A percentile compares a stretch with the other conserved stretches of the same genome.
Evolutionary conservation across 108 stramenopile genomes (phyloP).

Genomic region (Skeletonema menzelii): DNA sequence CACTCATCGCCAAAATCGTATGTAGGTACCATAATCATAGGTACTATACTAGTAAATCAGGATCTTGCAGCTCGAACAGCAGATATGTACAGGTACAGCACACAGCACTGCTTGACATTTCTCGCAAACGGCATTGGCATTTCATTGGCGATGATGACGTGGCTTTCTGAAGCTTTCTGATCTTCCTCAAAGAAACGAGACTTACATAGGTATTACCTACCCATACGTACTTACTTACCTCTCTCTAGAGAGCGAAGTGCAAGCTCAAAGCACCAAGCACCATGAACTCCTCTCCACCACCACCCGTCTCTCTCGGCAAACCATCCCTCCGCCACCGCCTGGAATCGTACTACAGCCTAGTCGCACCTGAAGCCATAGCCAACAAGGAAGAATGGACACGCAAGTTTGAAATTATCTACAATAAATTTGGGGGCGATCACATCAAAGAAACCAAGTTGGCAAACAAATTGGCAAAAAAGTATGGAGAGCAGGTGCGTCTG

Average conservation of each 20-base stretch:
- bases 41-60: too few species aligned
- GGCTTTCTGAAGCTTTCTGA: too few species aligned
- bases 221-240: too few species aligned
- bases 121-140: too few species aligned
- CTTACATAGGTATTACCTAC: too few species aligned
- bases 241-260: too few species aligned
- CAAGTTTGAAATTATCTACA: slow-evolving; percentile 75
- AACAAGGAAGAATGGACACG: slow-evolving; percentile 58
- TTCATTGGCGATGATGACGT: background rate
- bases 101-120: too few species aligned
- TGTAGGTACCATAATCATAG: too few species aligned
- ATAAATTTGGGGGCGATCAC: slow-evolving; percentile 74
- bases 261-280: background rate
- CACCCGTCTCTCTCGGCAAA: slow-evolving; percentile 64
- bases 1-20: too few species aligned
- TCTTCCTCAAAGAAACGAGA: too few species aligned
- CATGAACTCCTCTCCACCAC: background rate
- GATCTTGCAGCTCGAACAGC: too few species aligned
- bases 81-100: too few species aligned
- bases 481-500: slow-evolving; percentile 65
- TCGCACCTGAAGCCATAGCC: slow-evolving; percentile 65
- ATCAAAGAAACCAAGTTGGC: slow-evolving; percentile 72
- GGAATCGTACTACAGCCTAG: slow-evolving; percentile 81
- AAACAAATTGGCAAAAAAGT: slow-evolving; percentile 55
- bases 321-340: slow-evolving; percentile 74